Percentiles rank a stretch among this genome's conserved stretches.
phyloP scores from a whole-genome alignment of 163 green algal genomes.

The Scenedesmus sp. region DNA sequence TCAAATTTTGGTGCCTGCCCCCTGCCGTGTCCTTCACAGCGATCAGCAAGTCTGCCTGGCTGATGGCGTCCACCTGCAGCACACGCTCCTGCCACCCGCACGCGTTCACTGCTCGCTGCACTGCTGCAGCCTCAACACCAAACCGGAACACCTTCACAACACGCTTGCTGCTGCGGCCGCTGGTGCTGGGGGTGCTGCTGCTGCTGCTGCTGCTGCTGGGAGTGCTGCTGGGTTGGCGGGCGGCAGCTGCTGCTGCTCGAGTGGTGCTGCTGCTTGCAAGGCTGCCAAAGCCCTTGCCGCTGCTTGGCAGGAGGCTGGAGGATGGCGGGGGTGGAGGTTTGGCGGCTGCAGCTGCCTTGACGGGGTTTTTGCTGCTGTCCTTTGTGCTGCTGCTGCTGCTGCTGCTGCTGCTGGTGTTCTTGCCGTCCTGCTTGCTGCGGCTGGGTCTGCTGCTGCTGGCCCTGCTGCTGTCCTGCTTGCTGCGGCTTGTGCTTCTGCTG shows the following conservation, averaged over 20 bases:
- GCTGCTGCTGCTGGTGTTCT: conserved; percentile 9
- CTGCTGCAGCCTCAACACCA: conserved; percentile 26
- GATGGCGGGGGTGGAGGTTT: background rate
- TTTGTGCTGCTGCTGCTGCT: background rate
- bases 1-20: conserved; percentile 41
- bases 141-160: conserved; percentile 46
- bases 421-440: background rate
- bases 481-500: background rate
- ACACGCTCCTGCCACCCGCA: conserved; percentile 32
- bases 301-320: conserved; percentile 3
- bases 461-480: background rate
- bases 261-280: conserved; percentile 10
- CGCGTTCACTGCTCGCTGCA: conserved; percentile 2
- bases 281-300: conserved; percentile 46
- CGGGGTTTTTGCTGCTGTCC: background rate
- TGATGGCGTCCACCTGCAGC: background rate
- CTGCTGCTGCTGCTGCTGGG: background rate
- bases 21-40: conserved; percentile 31
- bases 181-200: background rate
- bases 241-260: conserved; percentile 13
- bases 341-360: background rate
- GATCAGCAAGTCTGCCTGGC: conserved; percentile 26
- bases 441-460: background rate
- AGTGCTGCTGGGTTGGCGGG: background rate
- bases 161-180: background rate